Evolutionary conservation across 768 basidiomycete species (phyloP).

Genomic region (Pholiota conissans): DNA sequence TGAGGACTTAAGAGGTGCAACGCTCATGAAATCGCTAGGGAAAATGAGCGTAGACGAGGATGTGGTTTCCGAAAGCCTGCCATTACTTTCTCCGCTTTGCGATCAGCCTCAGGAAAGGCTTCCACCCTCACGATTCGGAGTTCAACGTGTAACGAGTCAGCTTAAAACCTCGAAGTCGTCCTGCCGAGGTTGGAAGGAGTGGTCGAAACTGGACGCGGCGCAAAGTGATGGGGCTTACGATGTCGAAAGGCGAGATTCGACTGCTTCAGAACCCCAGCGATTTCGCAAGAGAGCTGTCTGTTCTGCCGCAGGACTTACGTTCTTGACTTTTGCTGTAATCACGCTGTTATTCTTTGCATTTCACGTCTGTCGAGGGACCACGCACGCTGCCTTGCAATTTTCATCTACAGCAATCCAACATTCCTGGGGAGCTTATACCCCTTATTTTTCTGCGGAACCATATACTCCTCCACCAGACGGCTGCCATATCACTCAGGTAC

Average conservation of each 20-base stretch:
- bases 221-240: too few relatives aligned
- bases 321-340: neutral
- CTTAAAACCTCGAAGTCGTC: neutral
- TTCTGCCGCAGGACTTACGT: neutral
- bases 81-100: neutral
- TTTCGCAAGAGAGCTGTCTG: neutral
- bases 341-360: neutral
- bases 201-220: neutral
- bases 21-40: too few relatives aligned
- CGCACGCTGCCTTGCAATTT: neutral
- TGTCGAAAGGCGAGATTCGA: neutral
- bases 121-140: neutral
- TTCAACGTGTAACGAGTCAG: neutral
- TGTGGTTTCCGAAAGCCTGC: neutral
- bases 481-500: neutral
- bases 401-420: neutral
- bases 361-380: neutral
- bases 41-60: neutral
- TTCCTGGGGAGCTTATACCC: neutral
- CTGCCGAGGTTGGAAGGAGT: neutral
- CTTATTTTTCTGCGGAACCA: neutral
- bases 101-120: neutral
- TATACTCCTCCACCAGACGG: conserved; percentile 6
- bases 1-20: too few relatives aligned
- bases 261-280: neutral